phyloP scores from a whole-genome alignment of 2,329 filamentous ascomycete species.

The Xylaria sp. region DNA sequence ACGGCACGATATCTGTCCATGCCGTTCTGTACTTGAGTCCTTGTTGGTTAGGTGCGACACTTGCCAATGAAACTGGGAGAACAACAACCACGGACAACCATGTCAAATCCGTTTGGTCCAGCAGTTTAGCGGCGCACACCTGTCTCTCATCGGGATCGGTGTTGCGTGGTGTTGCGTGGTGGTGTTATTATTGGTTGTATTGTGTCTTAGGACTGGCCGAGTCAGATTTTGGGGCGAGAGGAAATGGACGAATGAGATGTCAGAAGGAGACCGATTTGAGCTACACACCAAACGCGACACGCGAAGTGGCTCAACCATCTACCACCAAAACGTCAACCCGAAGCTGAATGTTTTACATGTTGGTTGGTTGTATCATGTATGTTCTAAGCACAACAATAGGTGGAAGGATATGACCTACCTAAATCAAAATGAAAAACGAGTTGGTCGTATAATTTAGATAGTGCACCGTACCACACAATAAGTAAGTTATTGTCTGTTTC shows the following conservation, averaged over 20 bases:
- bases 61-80: too few species aligned
- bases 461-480: too few species aligned
- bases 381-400: background rate
- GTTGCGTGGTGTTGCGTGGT: background rate
- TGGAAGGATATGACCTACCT: background rate
- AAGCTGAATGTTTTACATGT: too few species aligned
- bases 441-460: too few species aligned
- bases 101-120: too few species aligned
- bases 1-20: too few species aligned
- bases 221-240: conserved; percentile 15
- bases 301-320: conserved; percentile 10
- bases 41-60: too few species aligned
- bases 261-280: background rate
- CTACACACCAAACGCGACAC: conserved; percentile 24
- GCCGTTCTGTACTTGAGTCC: too few species aligned
- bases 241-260: conserved; percentile 12
- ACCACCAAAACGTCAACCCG: background rate
- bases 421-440: too few species aligned
- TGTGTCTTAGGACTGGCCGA: conserved; percentile 2
- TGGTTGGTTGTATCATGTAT: too few species aligned
- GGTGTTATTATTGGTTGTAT: conserved; percentile 8
- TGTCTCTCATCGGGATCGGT: conserved; percentile 13
- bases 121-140: background rate
- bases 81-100: too few species aligned
- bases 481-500: too few species aligned